Conservation (phyloP, 345 rosid genomes). For the Adansonia digitata region DNA sequence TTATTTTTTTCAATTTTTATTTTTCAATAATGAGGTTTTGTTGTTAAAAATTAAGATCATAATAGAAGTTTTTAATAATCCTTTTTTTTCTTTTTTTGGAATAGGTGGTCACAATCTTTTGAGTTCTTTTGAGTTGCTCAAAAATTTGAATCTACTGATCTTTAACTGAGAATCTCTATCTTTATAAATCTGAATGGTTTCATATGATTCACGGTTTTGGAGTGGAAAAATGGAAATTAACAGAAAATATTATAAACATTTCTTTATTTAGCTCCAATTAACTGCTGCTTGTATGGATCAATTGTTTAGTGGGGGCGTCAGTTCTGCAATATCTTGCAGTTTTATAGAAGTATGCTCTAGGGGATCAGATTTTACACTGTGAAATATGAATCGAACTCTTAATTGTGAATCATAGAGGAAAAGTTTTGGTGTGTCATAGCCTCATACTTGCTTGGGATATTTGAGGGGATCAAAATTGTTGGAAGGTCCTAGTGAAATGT, state of each 20-base stretch:
- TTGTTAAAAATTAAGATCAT: not conserved
- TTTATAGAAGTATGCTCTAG: not conserved
- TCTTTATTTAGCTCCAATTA: not conserved
- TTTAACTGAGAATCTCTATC: not conserved
- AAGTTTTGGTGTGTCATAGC: not conserved
- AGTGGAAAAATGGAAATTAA: not conserved
- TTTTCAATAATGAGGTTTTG: not conserved
- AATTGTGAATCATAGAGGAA: not conserved
- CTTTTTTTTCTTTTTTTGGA: not conserved
- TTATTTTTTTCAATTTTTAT: not conserved
- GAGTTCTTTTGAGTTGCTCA: not conserved
- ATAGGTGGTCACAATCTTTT: not conserved
- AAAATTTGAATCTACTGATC: slow-evolving; percentile 1
- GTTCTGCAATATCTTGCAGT: not conserved
- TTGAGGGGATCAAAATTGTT: not conserved
- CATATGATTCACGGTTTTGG: not conserved
- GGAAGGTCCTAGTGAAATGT: not conserved
- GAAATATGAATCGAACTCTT: not conserved
- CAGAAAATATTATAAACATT: not conserved
- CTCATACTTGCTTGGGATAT: not conserved
- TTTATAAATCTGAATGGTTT: not conserved
- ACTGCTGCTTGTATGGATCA: not conserved
- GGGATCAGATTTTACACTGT: not conserved
- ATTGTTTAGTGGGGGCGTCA: not conserved
- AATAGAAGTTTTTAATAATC: not conserved